phyloP scores from a whole-genome alignment of 78 protist genomes.

The Polysphondylium violaceum region DNA sequence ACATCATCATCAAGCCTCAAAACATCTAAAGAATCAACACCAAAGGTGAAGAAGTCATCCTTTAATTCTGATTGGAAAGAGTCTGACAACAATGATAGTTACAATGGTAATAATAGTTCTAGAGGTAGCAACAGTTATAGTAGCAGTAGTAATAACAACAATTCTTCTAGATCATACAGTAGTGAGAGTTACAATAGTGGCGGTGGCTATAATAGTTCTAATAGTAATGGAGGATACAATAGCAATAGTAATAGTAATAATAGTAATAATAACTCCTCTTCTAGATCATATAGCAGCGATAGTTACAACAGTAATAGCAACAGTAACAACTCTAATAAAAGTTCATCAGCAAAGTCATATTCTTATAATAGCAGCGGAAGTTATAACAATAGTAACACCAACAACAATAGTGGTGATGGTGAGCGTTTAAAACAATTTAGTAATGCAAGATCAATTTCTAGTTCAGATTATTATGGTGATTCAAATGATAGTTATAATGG shows the following conservation, averaged over 20 bases:
- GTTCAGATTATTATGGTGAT: constrained; percentile 58
- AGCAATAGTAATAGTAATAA: background rate
- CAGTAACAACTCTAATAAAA: background rate
- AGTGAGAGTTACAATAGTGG: background rate
- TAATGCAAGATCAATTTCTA: constrained; percentile 69
- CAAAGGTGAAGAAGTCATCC: background rate
- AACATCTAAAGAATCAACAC: background rate
- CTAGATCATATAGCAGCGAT: constrained; percentile 17
- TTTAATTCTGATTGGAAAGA: no score
- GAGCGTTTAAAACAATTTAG: constrained; percentile 32
- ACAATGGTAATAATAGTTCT: background rate
- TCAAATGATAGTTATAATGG: constrained; percentile 4
- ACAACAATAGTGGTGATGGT: background rate
- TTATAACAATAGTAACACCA: no score
- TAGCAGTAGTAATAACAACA: background rate
- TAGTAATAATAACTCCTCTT: background rate
- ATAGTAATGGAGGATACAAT: background rate
- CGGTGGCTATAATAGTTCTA: background rate
- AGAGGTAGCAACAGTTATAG: background rate
- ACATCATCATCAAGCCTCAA: background rate
- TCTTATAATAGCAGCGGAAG: background rate
- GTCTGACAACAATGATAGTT: background rate
- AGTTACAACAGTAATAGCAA: background rate
- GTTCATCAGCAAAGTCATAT: constrained; percentile 1
- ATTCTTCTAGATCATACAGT: no score